These are phyloP conservation scores for Coccomyxa sp. DNA, from an alignment of 139 green algal species.

Conservation along the genomic window DNA sequence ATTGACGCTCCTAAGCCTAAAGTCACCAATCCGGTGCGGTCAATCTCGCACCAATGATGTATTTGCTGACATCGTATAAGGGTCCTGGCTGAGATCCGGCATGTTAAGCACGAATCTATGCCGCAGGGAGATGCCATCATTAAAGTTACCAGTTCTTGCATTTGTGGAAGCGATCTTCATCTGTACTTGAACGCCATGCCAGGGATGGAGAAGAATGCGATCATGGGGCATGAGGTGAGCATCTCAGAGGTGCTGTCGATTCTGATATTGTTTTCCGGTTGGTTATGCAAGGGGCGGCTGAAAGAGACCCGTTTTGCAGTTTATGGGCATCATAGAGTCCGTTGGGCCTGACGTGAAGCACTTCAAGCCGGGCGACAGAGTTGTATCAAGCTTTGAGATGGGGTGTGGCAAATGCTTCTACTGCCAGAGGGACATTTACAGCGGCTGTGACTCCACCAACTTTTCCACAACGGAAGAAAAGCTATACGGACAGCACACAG, in stretches of 20 bases:
- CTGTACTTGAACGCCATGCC: slow-evolving; percentile 59
- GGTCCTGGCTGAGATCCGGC: too few species aligned
- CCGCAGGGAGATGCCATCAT: slow-evolving; percentile 59
- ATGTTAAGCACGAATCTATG: too few species aligned
- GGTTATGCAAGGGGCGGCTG: too few species aligned
- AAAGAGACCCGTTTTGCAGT: slow-evolving; percentile 26
- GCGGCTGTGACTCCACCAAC: slow-evolving; percentile 50
- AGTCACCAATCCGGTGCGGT: neutral
- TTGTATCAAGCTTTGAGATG: slow-evolving; percentile 70
- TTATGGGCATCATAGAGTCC: slow-evolving; percentile 62
- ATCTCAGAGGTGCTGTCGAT: neutral
- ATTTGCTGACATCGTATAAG: neutral
- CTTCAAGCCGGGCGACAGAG: slow-evolving; percentile 54
- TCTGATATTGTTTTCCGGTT: neutral
- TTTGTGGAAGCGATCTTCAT: slow-evolving; percentile 76
- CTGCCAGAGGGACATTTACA: slow-evolving; percentile 43
- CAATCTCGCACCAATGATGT: neutral
- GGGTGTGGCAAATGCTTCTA: slow-evolving; percentile 59
- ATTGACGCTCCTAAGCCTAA: neutral
- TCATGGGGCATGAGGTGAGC: slow-evolving; percentile 54
- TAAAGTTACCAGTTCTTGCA: slow-evolving; percentile 53
- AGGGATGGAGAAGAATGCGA: slow-evolving; percentile 57
- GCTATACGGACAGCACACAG: neutral
- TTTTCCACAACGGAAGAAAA: slow-evolving; percentile 20
- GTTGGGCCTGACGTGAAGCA: slow-evolving; percentile 43